phyloP scores from a whole-genome alignment of 1,284 basidiomycete species.

The Ceratobasidium theobromae region DNA sequence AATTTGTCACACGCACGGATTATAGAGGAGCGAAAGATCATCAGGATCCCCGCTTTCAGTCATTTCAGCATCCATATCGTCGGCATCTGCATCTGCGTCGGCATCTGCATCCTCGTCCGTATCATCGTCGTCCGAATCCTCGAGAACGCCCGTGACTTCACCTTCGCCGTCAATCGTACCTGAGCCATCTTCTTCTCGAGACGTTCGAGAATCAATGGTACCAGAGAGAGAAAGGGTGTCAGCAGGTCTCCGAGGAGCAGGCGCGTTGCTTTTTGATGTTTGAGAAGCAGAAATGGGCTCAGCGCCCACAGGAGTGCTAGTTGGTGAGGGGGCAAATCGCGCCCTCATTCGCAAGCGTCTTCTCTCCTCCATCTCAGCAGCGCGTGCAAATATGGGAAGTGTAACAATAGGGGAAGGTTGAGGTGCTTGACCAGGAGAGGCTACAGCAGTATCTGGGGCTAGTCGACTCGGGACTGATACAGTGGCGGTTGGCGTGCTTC shows the following conservation, averaged over 20 bases:
- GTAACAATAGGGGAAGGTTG: constrained; percentile 31
- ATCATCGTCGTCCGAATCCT: constrained; percentile 46
- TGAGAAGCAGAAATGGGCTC: constrained; percentile 51
- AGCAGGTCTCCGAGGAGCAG: constrained; percentile 27
- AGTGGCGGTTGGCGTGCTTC: constrained; percentile 20
- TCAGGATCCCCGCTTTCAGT: constrained; percentile 29
- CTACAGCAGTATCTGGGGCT: constrained; percentile 9
- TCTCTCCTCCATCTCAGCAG: constrained; percentile 75
- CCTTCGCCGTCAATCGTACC: constrained; percentile 41
- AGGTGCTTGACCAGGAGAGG: constrained; percentile 11
- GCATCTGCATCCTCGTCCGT: constrained; percentile 64
- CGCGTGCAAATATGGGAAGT: constrained; percentile 40
- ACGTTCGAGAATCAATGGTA: constrained; percentile 28
- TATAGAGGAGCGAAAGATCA: constrained; percentile 48
- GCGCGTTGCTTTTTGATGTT: constrained; percentile 26
- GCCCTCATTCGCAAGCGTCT: constrained; percentile 61
- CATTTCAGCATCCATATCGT: constrained; percentile 32
- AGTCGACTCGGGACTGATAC: constrained; percentile 8
- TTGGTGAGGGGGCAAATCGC: constrained; percentile 48
- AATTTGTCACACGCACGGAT: constrained; percentile 57
- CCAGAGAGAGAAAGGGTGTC: constrained; percentile 25
- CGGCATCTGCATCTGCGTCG: constrained; percentile 47
- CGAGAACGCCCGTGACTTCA: constrained; percentile 36
- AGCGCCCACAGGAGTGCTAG: background rate
- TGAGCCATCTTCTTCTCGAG: constrained; percentile 23